Conservation (phyloP, 257 asterid species). For the Solanum pennellii region DNA sequence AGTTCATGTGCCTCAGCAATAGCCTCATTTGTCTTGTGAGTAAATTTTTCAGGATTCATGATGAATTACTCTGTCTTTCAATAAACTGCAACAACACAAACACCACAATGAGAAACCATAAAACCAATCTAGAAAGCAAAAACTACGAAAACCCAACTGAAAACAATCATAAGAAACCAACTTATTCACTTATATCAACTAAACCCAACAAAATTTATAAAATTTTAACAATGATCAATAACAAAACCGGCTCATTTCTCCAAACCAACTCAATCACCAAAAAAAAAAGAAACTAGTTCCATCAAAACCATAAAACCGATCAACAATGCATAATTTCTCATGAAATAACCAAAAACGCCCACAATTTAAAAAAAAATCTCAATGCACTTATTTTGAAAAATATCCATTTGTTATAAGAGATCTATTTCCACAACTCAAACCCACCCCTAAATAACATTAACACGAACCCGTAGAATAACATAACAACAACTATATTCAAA, state of each 20-base stretch:
- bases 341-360: background rate
- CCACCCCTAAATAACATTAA: background rate
- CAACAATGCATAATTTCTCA: background rate
- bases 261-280: background rate
- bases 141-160: background rate
- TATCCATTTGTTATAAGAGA: background rate
- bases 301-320: background rate
- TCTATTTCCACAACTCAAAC: too few relatives aligned
- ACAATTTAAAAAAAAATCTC: background rate
- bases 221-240: background rate
- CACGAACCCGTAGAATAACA: too few relatives aligned
- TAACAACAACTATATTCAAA: background rate
- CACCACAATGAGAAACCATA: background rate
- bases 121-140: background rate
- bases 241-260: background rate
- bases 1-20: conserved; percentile 53
- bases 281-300: background rate
- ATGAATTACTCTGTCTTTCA: background rate
- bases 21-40: conserved; percentile 64
- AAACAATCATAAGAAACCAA: background rate
- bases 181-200: background rate
- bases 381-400: background rate
- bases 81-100: background rate
- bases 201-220: background rate
- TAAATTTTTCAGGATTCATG: conserved; percentile 72